Conservation (phyloP, 768 basidiomycete species). For the Suillus discolor region DNA sequence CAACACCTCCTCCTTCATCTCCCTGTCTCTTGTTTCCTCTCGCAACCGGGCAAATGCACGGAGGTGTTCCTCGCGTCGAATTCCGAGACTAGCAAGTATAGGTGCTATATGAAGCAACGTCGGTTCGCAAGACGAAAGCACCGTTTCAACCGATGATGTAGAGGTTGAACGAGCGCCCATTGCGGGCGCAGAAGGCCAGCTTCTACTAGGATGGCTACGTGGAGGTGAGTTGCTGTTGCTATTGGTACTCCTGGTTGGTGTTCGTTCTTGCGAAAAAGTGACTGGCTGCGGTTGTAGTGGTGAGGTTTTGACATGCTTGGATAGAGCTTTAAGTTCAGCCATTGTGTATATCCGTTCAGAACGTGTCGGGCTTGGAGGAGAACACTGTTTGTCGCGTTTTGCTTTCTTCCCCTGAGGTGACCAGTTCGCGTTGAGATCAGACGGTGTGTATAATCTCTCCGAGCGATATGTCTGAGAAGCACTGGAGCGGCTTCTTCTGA, state of each 20-base stretch:
- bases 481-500: conserved; percentile 24
- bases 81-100: conserved; percentile 58
- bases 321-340: conserved; percentile 34
- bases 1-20: conserved; percentile 71
- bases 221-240: conserved; percentile 25
- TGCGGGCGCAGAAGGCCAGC: conserved; percentile 15
- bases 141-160: conserved; percentile 46
- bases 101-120: conserved; percentile 65
- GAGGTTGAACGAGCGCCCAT: conserved; percentile 37
- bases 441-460: conserved; percentile 25
- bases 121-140: conserved; percentile 66
- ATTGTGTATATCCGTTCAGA: conserved; percentile 37
- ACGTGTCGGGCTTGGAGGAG: conserved; percentile 30
- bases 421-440: conserved; percentile 20
- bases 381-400: conserved; percentile 23
- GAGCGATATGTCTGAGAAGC: conserved; percentile 26
- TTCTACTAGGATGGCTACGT: conserved; percentile 16
- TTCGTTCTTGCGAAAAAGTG: conserved; percentile 10
- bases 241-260: conserved; percentile 19
- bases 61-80: conserved; percentile 60
- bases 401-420: conserved; percentile 23
- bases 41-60: conserved; percentile 61
- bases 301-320: conserved; percentile 26
- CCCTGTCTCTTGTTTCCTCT: conserved; percentile 67
- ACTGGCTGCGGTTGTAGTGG: conserved; percentile 20